Percentiles rank a stretch among this genome's conserved stretches.
phyloP scores from a whole-genome alignment of 371 early-diverging fungal species.

The Umbelopsis sp. region DNA sequence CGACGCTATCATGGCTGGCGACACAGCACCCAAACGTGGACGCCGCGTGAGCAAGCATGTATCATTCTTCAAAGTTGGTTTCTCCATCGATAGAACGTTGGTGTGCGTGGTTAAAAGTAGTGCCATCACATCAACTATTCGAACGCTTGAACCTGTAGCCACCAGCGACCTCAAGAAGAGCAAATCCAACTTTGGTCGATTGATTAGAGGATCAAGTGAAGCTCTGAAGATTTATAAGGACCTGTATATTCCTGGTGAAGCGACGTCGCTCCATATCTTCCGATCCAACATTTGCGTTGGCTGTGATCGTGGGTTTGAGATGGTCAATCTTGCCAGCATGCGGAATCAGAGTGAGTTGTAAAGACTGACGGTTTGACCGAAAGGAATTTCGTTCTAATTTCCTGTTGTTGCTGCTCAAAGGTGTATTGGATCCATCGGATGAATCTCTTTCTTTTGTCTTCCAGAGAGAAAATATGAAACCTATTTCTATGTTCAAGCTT shows the following conservation, averaged over 20 bases:
- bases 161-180: constrained; percentile 54
- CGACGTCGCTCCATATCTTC: constrained; percentile 84
- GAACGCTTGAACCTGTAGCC: constrained; percentile 73
- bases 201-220: constrained; percentile 59
- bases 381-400: neutral
- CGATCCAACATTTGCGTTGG: constrained; percentile 90
- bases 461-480: constrained; percentile 50
- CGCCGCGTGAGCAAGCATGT: constrained; percentile 79
- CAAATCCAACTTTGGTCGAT: constrained; percentile 47
- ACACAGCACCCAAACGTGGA: constrained; percentile 53
- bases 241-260: constrained; percentile 91
- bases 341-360: constrained; percentile 58
- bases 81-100: constrained; percentile 69
- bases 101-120: constrained; percentile 77
- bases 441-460: constrained; percentile 35
- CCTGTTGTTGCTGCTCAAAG: constrained; percentile 20
- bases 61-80: constrained; percentile 90
- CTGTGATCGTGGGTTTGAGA: constrained; percentile 91
- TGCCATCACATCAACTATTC: constrained; percentile 73
- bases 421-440: constrained; percentile 53
- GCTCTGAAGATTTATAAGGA: constrained; percentile 76
- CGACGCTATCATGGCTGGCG: constrained; percentile 61
- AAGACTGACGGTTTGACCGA: neutral
- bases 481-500: constrained; percentile 86
- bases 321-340: constrained; percentile 84